Conservation (phyloP, 768 basidiomycete species). For the Chalciporus pseudorubinellus region DNA sequence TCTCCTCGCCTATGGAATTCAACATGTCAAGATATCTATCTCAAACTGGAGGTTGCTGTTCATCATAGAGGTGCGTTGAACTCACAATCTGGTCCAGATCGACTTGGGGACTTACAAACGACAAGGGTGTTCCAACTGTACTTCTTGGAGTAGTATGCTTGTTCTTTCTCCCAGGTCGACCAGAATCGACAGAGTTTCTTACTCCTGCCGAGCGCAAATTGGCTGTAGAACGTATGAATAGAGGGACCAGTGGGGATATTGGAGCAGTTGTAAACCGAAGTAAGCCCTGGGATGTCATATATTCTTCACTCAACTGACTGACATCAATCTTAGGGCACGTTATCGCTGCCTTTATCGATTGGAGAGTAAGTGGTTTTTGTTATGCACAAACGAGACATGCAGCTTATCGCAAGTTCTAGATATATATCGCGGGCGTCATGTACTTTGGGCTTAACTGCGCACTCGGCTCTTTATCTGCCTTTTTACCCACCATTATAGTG, state of each 20-base stretch:
- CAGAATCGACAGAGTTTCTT: constrained; percentile 34
- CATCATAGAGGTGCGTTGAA: constrained; percentile 22
- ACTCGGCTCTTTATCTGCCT: constrained; percentile 48
- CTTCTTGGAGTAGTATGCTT: constrained; percentile 27
- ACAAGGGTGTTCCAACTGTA: constrained; percentile 56
- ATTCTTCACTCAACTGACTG: background rate
- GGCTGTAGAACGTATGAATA: constrained; percentile 35
- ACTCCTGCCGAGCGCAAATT: constrained; percentile 33
- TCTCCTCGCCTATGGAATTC: constrained; percentile 52
- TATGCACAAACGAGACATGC: background rate
- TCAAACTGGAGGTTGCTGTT: constrained; percentile 42
- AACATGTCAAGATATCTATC: constrained; percentile 38
- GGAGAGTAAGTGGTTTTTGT: constrained; percentile 32
- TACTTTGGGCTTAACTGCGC: constrained; percentile 50
- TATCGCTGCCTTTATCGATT: constrained; percentile 44
- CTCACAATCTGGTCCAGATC: background rate
- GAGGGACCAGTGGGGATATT: constrained; percentile 42
- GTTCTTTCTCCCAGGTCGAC: constrained; percentile 31
- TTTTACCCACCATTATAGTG: constrained; percentile 54
- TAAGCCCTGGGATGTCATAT: constrained; percentile 10
- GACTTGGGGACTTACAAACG: background rate
- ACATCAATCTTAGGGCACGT: constrained; percentile 40
- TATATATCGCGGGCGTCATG: constrained; percentile 48
- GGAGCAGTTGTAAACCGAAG: constrained; percentile 42
- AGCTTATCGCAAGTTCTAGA: constrained; percentile 18